Conservation (phyloP, 2,329 filamentous ascomycete species). For the Colletotrichum tropicicola region DNA sequence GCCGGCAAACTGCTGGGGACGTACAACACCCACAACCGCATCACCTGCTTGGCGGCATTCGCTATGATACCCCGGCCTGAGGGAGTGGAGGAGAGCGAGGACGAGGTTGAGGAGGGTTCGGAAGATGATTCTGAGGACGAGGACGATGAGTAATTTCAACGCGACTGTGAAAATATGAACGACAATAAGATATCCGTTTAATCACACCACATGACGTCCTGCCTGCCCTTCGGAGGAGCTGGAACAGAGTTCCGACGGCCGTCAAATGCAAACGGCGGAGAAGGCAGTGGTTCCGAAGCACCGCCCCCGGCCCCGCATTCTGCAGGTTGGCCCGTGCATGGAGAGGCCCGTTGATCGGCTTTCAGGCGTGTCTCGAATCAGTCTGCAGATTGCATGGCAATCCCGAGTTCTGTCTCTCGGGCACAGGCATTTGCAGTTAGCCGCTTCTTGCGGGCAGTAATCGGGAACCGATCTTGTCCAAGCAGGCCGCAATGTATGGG, state of each 20-base stretch:
- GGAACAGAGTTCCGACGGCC: too few relatives aligned
- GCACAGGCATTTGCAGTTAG: not conserved
- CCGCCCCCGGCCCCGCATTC: not conserved
- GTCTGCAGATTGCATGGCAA: constrained; percentile 19
- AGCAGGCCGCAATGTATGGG: too few relatives aligned
- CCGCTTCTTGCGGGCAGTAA: not conserved
- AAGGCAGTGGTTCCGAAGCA: not conserved
- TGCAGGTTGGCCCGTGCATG: not conserved
- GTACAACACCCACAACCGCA: constrained; percentile 86
- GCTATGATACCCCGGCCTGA: constrained; percentile 79
- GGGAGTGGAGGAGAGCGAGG: constrained; percentile 67
- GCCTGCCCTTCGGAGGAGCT: not conserved
- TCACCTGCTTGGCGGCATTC: constrained; percentile 89
- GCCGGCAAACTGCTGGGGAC: constrained; percentile 76
- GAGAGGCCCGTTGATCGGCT: constrained; percentile 17
- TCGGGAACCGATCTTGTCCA: not conserved
- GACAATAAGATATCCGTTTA: constrained; percentile 12
- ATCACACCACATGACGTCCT: not conserved
- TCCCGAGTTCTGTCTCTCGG: not conserved
- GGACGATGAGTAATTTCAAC: constrained; percentile 41
- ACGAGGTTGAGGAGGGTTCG: constrained; percentile 55
- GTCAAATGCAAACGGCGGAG: too few relatives aligned
- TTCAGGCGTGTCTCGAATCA: constrained; percentile 17
- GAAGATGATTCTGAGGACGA: constrained; percentile 46
- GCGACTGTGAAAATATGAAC: not conserved